phyloP scores from a whole-genome alignment of 1,139 yeast genomes.

The Arxiozyma bovina region DNA sequence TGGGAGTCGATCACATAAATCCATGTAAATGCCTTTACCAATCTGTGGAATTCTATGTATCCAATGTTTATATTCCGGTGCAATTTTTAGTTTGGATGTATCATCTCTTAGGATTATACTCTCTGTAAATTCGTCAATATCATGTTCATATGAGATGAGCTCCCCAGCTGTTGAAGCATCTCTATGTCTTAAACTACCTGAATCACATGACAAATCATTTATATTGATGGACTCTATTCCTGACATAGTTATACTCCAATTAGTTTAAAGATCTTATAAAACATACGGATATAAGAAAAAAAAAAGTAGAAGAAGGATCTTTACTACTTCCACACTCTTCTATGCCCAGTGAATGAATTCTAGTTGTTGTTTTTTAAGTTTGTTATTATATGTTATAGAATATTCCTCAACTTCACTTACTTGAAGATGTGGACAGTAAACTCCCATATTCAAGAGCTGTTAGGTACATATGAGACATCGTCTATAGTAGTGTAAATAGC shows the following conservation, averaged over 20 bases:
- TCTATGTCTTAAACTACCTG: background rate
- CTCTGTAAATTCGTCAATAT: background rate
- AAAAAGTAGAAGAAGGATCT: slow-evolving; percentile 12
- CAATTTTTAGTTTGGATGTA: background rate
- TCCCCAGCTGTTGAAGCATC: background rate
- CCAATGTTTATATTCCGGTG: background rate
- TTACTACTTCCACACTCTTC: too few relatives aligned
- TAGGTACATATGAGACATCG: too few relatives aligned
- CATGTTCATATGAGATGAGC: background rate
- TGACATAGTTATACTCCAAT: background rate
- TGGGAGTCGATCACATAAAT: slow-evolving; percentile 39
- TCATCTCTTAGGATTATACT: too few relatives aligned
- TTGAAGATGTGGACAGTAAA: too few relatives aligned
- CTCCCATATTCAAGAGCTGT: too few relatives aligned
- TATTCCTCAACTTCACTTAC: too few relatives aligned
- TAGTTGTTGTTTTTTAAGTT: too few relatives aligned
- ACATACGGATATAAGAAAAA: too few relatives aligned
- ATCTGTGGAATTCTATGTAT: background rate
- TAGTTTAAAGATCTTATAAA: too few relatives aligned
- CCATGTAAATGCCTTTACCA: slow-evolving; percentile 10
- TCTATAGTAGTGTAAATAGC: too few relatives aligned
- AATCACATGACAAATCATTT: background rate
- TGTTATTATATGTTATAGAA: too few relatives aligned
- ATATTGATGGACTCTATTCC: background rate
- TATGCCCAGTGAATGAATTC: too few relatives aligned